Conservation (phyloP, 1,284 basidiomycete genomes). For the Cutaneotrichosporon cavernicola region DNA sequence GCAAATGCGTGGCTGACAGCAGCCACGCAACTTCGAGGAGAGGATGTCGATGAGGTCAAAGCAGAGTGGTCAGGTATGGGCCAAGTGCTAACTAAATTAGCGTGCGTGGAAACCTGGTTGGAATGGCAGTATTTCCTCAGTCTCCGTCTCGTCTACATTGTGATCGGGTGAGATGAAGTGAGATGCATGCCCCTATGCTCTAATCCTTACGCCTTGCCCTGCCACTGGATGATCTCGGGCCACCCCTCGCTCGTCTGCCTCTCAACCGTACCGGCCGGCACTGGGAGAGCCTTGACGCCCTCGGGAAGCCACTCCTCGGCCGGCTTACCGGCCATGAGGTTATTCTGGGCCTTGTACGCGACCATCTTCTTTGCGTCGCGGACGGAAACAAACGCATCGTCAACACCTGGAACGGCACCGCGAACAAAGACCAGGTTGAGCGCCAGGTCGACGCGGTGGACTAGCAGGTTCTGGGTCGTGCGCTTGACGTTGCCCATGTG, state of each 20-base stretch:
- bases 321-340: constrained; percentile 62
- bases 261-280: constrained; percentile 83
- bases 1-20: no score
- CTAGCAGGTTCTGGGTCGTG: constrained; percentile 84
- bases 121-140: no score
- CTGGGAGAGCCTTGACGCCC: constrained; percentile 79
- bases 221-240: constrained; percentile 50
- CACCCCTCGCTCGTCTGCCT: constrained; percentile 53
- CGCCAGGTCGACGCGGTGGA: constrained; percentile 80
- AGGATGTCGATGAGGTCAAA: no score
- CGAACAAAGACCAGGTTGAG: constrained; percentile 85
- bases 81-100: no score
- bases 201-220: constrained; percentile 27
- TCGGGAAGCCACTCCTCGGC: constrained; percentile 79
- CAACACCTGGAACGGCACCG: constrained; percentile 59
- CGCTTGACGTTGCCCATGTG: constrained; percentile 80
- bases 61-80: no score
- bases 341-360: constrained; percentile 60
- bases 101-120: no score
- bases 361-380: constrained; percentile 84
- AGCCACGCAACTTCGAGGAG: no score
- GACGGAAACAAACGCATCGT: constrained; percentile 62
- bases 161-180: not conserved
- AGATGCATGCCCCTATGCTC: constrained; percentile 8
- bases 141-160: no score